Base-by-base conservation (phyloP, 345 rosid genomes). In the Camelina laxa region DNA sequence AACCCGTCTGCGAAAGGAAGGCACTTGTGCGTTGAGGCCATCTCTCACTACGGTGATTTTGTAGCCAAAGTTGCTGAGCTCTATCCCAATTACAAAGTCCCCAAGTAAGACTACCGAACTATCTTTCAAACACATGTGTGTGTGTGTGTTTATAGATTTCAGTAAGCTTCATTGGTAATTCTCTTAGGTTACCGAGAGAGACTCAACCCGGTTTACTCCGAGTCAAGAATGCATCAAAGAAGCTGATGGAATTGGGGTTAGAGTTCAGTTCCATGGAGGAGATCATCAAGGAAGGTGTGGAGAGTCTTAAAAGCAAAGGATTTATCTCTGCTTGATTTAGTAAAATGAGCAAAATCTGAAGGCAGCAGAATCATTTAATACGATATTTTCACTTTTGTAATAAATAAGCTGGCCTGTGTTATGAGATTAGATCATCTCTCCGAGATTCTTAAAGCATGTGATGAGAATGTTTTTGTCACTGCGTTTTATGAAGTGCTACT, bases 41-140 rank as follows among this genome's bases (percentile, higher is more conserved):
- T 88, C 74, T 83, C 97, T 73, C 98, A 90, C 79, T 95, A 89
- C 69, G 97, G 97, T 19, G 99, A 95, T 74, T 83, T 92, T 22
- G 96, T 27, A 17, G 96, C 96, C 74, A 90, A 89, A 82, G 97
- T 90, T 38, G 97, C 97, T 50, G 92, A 95, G 55, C 88, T 95
- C 67, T 95, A 90, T 84, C 99, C 99, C 7, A 92, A 89, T 73
- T 92, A 87, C 78, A 81, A 82, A 48, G 17, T 92, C 31, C 97
- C 92, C 27, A 87, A 89, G 97, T 90, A 81, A 84, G 64, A 6
- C 68, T 12, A 57, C 30, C 62, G 27, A 64, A 45, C 47, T 30
- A 13, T 65, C 15, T 31, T 58, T n/a, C 8, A 19, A 15, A 17
- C 22, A 3, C 12, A 6, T 7, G 4, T 60, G 9, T 6, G 2